phyloP scores from a whole-genome alignment of 129 eudicot genomes.

The Arctium lappa region DNA sequence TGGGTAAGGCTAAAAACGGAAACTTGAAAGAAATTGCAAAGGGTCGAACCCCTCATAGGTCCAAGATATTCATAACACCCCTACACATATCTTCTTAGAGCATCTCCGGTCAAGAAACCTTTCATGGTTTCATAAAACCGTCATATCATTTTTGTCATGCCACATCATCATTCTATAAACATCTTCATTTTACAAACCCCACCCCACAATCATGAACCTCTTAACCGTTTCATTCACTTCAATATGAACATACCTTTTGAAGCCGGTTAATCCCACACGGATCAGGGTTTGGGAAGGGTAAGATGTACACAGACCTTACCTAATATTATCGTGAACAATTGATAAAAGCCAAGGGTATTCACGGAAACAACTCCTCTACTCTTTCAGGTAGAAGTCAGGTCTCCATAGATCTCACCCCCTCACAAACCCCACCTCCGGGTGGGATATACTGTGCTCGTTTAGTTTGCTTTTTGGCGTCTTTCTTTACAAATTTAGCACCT shows the following conservation, averaged over 20 bases:
- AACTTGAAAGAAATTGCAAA: neutral
- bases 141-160: neutral
- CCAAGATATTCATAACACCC: too few species aligned
- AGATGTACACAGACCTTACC: neutral
- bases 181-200: too few species aligned
- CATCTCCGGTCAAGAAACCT: neutral
- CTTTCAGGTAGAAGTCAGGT: neutral
- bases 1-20: neutral
- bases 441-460: neutral
- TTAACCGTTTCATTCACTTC: neutral
- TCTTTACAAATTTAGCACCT: neutral
- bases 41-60: too few species aligned
- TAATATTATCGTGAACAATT: neutral
- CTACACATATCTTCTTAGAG: too few species aligned
- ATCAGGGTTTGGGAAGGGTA: neutral
- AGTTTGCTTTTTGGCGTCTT: neutral
- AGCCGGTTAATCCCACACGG: neutral
- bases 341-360: neutral
- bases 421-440: neutral
- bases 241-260: neutral
- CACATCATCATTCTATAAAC: neutral
- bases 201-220: neutral
- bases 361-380: neutral
- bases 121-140: neutral
- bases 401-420: neutral